Evolutionary conservation across 306 rosid species (phyloP), one percentile per base, ranked within the genome.

Genomic region (Acmispon strigosus): DNA sequence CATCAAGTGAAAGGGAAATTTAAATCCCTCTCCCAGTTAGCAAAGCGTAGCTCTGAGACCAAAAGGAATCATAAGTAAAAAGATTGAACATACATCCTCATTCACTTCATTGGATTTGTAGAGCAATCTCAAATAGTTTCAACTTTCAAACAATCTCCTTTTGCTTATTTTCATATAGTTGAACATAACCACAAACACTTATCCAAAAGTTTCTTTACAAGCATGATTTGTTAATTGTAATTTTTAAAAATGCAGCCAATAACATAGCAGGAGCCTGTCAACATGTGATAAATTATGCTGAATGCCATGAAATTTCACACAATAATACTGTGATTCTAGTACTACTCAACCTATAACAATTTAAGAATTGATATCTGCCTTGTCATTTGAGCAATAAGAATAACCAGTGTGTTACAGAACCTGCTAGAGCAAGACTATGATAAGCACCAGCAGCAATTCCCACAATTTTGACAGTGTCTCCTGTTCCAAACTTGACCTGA

Each of bases 381-480:
- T 41, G 12, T 10, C 18, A 70, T 24, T 69, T 42, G 17, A 54
- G 44, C 11, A 44, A 54, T 18, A 72, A 17, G 61, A 37, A 68
- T 42, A 13, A 29, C 49, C 13, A 60, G 66, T 42, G 16, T 42
- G 45, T 43, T 22, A 47, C 14, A 50, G 27, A 70, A 93, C 98
- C 96, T 76, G 94, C 77, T 27, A 90, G 89, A 80, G 96, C 98
- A 66, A 93, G 85, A 89, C 82, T 81, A 42, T 90, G 98, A 89
- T 93, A 93, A 81, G 97, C 85, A 75, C 97, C 98, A 66, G 96
- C 90, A 66, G 98, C 88, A 61, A 90, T 79, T 14, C 84, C 93
- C 10, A 86, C 87, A 6, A 90, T 60, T 52, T 76, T 85, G 84
- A 74, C 41, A 18, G 50, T 43, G 54, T 80, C 75, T 43, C 24